Conservation (phyloP, 306 rosid genomes). For the Quercus mongolica region DNA sequence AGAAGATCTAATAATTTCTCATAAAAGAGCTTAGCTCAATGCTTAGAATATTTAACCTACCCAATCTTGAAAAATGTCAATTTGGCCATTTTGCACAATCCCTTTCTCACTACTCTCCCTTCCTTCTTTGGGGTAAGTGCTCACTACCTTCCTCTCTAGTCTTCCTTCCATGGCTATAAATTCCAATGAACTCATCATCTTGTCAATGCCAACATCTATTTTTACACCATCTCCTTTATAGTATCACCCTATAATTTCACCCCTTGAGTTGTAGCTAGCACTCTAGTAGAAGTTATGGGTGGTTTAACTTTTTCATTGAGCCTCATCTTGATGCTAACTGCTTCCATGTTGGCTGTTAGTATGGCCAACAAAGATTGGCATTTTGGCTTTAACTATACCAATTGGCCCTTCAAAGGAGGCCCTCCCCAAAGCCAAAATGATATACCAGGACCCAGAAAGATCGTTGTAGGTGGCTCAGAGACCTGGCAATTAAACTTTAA, state of each 20-base stretch:
- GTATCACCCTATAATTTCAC: too few relatives aligned
- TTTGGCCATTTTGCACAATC: slow-evolving; percentile 33
- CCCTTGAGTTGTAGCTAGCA: not conserved
- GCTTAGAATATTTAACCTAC: slow-evolving; percentile 11
- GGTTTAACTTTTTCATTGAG: slow-evolving; percentile 11
- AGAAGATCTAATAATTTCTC: too few relatives aligned
- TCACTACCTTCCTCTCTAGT: not conserved
- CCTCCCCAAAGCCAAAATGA: not conserved
- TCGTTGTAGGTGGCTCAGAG: too few relatives aligned
- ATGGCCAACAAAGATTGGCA: slow-evolving; percentile 45
- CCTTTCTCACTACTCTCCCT: not conserved
- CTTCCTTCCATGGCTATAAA: not conserved
- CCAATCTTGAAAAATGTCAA: slow-evolving; percentile 5
- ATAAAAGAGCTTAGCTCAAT: not conserved
- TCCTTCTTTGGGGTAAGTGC: not conserved
- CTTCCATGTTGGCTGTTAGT: slow-evolving; percentile 27
- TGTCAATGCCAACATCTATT: not conserved
- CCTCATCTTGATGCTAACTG: not conserved
- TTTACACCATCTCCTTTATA: not conserved
- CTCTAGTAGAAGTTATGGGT: not conserved
- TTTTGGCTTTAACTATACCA: slow-evolving; percentile 29
- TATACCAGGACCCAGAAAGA: too few relatives aligned
- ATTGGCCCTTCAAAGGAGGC: slow-evolving; percentile 37
- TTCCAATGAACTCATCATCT: slow-evolving; percentile 1
- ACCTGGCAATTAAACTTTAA: too few relatives aligned